Base-by-base conservation (phyloP, 1,284 basidiomycete genomes). In the Laetiporus sulphureus region DNA sequence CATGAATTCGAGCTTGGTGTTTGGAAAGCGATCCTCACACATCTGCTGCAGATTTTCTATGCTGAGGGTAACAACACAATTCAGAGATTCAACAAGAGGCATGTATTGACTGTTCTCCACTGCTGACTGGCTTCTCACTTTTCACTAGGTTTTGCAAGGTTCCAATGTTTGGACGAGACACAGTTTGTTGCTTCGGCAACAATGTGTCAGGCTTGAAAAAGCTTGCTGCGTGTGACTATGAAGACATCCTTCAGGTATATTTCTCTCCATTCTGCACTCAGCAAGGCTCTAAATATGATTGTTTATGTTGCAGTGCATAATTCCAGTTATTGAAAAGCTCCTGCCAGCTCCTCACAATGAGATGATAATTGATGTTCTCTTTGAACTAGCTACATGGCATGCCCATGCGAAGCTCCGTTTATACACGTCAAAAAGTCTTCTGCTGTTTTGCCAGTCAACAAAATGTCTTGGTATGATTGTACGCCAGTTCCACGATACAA, bases 1-100 rank as follows among this genome's bases (percentile, higher is more conserved):
- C 67, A 69, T 38, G 63, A 69, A 42, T 53, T 63, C 31, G 63
- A 68, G 40, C 46, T 68, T 0, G 66, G 66, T 1, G 55, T 63
- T 0, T 70, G 66, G 64, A 50, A 50, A 38, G 29, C 33, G 1
- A 40, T 41, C 1, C 40, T 49, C 15, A 38, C 27, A 0, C 45
- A 50, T 24, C 21, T 47, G 1, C 16, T 50, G 5, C 42, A 44
- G 2, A 20, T 53, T 7, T 32, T 53, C 1, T 44, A 40, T 21
- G 38, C 31, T 5, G 32, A 37, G 0, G 45, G 41, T 3, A 36
- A 34, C 0, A 38, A 44, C 8, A 34, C 18, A 1, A 32, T 42
- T 1, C 25, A 45, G 18, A 15, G 31, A 18, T 45, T 56, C 8
- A 48, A 59, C 30, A 15, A 21, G 6, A 31, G 53, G 56, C 54